Percentiles rank a stretch among this genome's conserved stretches.
phyloP scores from a whole-genome alignment of 2,329 filamentous ascomycete genomes.

The Neopestalotiopsis clavispora region DNA sequence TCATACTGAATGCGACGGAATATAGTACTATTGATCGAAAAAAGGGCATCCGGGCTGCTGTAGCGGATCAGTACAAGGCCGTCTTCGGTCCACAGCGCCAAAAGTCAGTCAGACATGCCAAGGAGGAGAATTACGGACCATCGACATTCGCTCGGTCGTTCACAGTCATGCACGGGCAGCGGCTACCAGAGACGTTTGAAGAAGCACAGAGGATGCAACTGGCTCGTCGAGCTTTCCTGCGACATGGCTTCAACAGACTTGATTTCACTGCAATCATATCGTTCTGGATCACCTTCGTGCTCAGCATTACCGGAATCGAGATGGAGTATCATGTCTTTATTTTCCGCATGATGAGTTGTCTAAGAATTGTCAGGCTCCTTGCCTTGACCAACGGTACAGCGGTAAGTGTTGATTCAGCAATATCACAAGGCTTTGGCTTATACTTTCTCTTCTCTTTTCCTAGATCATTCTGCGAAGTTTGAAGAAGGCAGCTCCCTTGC shows the following conservation, averaged over 20 bases:
- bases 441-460: slow-evolving; percentile 15
- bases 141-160: slow-evolving; percentile 77
- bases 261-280: slow-evolving; percentile 95
- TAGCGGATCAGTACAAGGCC: slow-evolving; percentile 76
- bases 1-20: slow-evolving; percentile 87
- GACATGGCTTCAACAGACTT: slow-evolving; percentile 93
- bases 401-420: slow-evolving; percentile 51
- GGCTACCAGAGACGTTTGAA: slow-evolving; percentile 66
- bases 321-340: slow-evolving; percentile 76
- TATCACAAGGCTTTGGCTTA: slow-evolving; percentile 8
- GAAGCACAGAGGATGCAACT: slow-evolving; percentile 85
- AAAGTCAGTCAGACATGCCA: slow-evolving; percentile 63
- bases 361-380: slow-evolving; percentile 90
- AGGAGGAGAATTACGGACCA: slow-evolving; percentile 53
- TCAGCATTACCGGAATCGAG: slow-evolving; percentile 75
- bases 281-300: slow-evolving; percentile 87
- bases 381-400: slow-evolving; percentile 92
- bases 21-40: slow-evolving; percentile 89
- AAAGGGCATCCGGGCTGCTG: slow-evolving; percentile 73
- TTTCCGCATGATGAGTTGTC: slow-evolving; percentile 94
- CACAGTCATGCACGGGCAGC: slow-evolving; percentile 72
- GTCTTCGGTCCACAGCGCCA: slow-evolving; percentile 84
- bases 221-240: slow-evolving; percentile 87
- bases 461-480: slow-evolving; percentile 92
- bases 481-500: slow-evolving; percentile 90